Evolutionary conservation across 306 rosid species (phyloP).

Genomic region (Castanea mollissima): DNA sequence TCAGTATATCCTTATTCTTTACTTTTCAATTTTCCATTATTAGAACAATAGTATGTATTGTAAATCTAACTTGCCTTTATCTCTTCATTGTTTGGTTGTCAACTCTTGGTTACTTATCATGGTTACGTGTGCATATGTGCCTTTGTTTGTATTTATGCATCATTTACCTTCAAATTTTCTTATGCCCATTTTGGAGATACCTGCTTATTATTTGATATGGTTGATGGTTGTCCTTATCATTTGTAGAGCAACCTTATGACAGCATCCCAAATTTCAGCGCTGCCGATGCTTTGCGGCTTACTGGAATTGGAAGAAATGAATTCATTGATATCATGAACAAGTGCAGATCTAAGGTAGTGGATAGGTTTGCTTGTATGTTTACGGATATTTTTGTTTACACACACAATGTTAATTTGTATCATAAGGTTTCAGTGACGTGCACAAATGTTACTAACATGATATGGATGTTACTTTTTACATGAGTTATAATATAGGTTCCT

Average conservation of each 20-base stretch:
- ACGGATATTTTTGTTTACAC: not conserved
- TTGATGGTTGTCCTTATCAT: slow-evolving; percentile 23
- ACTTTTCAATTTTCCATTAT: not conserved
- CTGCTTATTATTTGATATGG: not conserved
- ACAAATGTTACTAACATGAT: not conserved
- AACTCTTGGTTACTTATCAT: slow-evolving; percentile 1
- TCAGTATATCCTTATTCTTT: not conserved
- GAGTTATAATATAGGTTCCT: not conserved
- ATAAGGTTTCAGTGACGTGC: not conserved
- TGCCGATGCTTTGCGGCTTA: slow-evolving; percentile 91
- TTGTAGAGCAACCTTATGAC: slow-evolving; percentile 96
- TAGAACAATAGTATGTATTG: slow-evolving; percentile 6
- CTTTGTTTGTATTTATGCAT: not conserved
- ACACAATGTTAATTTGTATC: not conserved
- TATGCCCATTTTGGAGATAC: not conserved
- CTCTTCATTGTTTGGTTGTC: slow-evolving; percentile 8
- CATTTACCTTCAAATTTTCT: not conserved
- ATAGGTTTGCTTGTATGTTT: slow-evolving; percentile 13
- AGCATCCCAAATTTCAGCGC: slow-evolving; percentile 99
- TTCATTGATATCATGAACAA: slow-evolving; percentile 97
- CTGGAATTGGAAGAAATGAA: slow-evolving; percentile 93
- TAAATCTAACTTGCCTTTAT: not conserved
- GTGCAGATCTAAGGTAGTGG: slow-evolving; percentile 90
- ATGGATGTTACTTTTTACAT: not conserved
- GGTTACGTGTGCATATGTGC: not conserved